Evolutionary conservation across 768 basidiomycete species (phyloP).

Genomic region (Lepiota brunneoincarnata): DNA sequence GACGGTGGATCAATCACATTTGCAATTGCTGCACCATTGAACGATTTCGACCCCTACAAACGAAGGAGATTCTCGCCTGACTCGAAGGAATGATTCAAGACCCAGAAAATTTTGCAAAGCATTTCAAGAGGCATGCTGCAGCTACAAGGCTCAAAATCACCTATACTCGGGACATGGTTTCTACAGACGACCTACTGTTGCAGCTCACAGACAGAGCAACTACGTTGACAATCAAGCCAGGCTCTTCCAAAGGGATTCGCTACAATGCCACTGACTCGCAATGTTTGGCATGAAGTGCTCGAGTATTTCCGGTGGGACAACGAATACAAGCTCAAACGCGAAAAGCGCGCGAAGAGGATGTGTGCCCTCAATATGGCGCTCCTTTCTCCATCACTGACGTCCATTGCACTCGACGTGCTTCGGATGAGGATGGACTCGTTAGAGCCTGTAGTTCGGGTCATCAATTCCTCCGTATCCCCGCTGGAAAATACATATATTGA

Average conservation of each 20-base stretch:
- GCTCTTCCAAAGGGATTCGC: constrained; percentile 44
- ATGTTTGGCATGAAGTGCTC: no score
- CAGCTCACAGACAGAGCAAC: constrained; percentile 43
- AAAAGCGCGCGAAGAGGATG: no score
- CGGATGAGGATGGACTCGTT: no score
- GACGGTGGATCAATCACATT: constrained; percentile 46
- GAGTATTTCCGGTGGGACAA: no score
- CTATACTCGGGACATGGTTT: constrained; percentile 43
- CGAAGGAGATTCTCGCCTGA: constrained; percentile 38
- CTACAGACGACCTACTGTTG: constrained; percentile 43
- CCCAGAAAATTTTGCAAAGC: constrained; percentile 37
- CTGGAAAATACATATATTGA: no score
- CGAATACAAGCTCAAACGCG: no score
- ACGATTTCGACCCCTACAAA: constrained; percentile 39
- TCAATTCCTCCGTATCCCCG: no score
- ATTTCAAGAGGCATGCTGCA: constrained; percentile 46
- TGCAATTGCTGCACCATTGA: constrained; percentile 43
- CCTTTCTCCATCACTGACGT: no score
- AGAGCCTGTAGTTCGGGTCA: no score
- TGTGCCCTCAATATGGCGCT: no score
- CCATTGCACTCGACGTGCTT: no score
- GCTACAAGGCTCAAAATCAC: constrained; percentile 47
- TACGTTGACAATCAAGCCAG: constrained; percentile 42
- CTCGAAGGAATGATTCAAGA: constrained; percentile 36
- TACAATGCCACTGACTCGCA: no score